Evolutionary conservation across 176 grass and related monocot genomes (phyloP).

Genomic region (Eleusine coracana): DNA sequence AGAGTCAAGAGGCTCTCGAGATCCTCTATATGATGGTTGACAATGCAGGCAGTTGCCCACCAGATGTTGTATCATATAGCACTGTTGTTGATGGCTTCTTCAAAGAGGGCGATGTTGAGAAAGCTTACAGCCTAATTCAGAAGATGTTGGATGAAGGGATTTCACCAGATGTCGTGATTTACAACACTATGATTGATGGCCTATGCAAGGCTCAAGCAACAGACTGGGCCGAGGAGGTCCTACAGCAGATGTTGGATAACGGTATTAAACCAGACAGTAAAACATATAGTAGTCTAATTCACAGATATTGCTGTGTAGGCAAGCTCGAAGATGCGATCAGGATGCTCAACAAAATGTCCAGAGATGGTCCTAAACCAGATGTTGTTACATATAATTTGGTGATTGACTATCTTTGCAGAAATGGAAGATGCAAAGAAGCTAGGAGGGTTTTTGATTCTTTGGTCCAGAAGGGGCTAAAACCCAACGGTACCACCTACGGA

Average conservation of each 20-base stretch:
- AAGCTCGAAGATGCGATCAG: background rate
- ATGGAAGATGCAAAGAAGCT: background rate
- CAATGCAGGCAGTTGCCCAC: background rate
- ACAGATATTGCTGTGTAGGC: background rate
- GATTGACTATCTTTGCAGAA: conserved; percentile 23
- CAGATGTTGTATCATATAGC: background rate
- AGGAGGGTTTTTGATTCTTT: conserved; percentile 17
- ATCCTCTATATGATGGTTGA: conserved; percentile 34
- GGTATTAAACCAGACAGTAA: no score
- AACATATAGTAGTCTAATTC: no score
- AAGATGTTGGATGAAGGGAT: no score
- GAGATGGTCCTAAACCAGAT: background rate
- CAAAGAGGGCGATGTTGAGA: no score
- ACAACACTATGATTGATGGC: no score
- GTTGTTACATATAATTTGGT: background rate
- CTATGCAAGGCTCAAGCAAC: no score
- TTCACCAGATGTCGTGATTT: no score
- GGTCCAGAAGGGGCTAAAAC: conserved; percentile 19
- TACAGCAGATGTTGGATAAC: no score
- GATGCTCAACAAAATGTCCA: conserved; percentile 30
- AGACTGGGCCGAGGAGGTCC: no score
- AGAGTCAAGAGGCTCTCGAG: conserved; percentile 22
- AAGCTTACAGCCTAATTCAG: no score
- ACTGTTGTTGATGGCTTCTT: no score
- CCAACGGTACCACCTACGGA: conserved; percentile 1